Percentiles rank a stretch among this genome's conserved stretches.
phyloP scores from a whole-genome alignment of 495 filamentous ascomycete species.

The Penicillium silybi region DNA sequence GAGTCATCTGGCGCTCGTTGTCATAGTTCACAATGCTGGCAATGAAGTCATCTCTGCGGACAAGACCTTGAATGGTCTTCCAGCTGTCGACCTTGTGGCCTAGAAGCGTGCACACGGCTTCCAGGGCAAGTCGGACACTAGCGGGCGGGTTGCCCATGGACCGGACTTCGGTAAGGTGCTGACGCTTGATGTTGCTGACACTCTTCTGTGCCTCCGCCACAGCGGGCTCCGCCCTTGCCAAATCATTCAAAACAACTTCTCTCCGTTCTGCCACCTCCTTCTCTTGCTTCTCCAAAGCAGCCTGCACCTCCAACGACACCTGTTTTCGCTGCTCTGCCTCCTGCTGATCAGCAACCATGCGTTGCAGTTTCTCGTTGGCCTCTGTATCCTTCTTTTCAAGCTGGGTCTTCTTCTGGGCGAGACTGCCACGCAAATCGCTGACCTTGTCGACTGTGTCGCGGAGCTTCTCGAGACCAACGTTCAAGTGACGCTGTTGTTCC shows the following conservation, averaged over 20 bases:
- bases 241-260: constrained; percentile 80
- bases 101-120: constrained; percentile 90
- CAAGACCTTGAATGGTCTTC: constrained; percentile 82
- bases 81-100: constrained; percentile 87
- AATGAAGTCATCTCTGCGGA: constrained; percentile 94
- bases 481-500: constrained; percentile 96
- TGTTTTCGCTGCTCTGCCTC: constrained; percentile 91
- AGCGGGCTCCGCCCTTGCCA: constrained; percentile 89
- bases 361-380: constrained; percentile 93
- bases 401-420: constrained; percentile 90
- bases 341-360: constrained; percentile 93
- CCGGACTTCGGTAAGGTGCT: constrained; percentile 94
- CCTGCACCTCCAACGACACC: constrained; percentile 82
- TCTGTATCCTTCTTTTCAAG: constrained; percentile 90
- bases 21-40: constrained; percentile 96
- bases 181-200: constrained; percentile 95
- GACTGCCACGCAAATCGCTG: constrained; percentile 78
- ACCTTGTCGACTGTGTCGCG: constrained; percentile 98
- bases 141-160: constrained; percentile 91
- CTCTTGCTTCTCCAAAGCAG: constrained; percentile 83
- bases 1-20: constrained; percentile 94
- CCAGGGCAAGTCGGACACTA: constrained; percentile 86
- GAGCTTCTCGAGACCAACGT: constrained; percentile 97
- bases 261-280: constrained; percentile 77
- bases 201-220: constrained; percentile 90